Percentiles rank a stretch among this genome's conserved stretches.
phyloP scores from a whole-genome alignment of 1,284 basidiomycete genomes.

The Farysia itapuensis region DNA sequence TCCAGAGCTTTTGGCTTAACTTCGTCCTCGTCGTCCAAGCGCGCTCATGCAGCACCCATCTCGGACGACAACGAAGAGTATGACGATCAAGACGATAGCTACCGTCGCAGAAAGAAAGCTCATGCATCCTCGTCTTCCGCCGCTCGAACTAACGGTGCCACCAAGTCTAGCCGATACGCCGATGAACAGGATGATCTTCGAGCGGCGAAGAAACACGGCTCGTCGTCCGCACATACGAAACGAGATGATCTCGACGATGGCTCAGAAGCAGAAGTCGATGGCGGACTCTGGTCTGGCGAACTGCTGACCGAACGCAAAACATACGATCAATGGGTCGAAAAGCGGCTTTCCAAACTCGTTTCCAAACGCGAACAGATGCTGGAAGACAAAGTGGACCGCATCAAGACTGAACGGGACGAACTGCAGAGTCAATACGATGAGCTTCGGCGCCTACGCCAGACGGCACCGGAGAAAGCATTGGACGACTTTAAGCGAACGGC shows the following conservation, averaged over 20 bases:
- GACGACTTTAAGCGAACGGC: conserved; percentile 44
- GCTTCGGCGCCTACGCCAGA: conserved; percentile 44
- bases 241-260: not conserved
- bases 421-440: conserved; percentile 54
- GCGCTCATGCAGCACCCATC: conserved; percentile 8
- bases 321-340: conserved; percentile 30
- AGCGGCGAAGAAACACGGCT: not conserved
- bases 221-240: conserved; percentile 1
- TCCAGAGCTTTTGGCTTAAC: conserved; percentile 20
- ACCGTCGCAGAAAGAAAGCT: conserved; percentile 11
- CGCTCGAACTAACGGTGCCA: no score
- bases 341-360: conserved; percentile 23
- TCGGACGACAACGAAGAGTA: conserved; percentile 18
- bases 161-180: not conserved
- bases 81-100: conserved; percentile 11
- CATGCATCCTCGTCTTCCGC: no score
- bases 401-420: conserved; percentile 43
- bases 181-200: not conserved
- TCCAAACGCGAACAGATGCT: conserved; percentile 38
- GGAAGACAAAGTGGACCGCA: conserved; percentile 27
- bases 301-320: conserved; percentile 16
- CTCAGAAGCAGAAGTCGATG: conserved; percentile 2
- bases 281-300: conserved; percentile 12
- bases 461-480: conserved; percentile 42
- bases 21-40: conserved; percentile 21